Base-by-base conservation (phyloP, 441 rosid species). In the Populus hybrid region DNA sequence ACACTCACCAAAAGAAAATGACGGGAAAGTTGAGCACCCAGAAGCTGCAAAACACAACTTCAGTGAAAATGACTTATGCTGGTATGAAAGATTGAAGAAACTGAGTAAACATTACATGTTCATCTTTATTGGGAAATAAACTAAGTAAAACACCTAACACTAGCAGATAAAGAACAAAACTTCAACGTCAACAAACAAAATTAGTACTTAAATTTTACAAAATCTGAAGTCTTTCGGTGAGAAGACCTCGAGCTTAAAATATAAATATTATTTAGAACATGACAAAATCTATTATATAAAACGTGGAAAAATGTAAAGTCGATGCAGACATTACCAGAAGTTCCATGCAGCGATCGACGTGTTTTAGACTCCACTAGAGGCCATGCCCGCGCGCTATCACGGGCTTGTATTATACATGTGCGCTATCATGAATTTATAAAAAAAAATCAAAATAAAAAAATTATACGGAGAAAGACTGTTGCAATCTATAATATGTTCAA, bases 1-100 rank as follows among this genome's bases (percentile, higher is more conserved):
- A 12, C 30, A 67, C 32, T 50, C 72, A 67, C 42, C 53, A n/a
- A n/a, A 5, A 57, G 21, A 18, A 66, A 30, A 23, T 65, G 69
- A 23, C 8, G 1, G 34, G 7, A 40, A 63, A 65, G 6, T 19
- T 26, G 24, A 75, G 64, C 19, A 66, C 35, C 61, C 3, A 46
- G 42, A 75, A 75, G 71, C 42, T 75, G 38, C 77, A 67, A 18
- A 32, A 66, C 69, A 11, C n/a, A 74, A 38, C 67, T 26, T 38
- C 38, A 42, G 26, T 40, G 77, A 65, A 35, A 74, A 40, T 21
- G 73, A 53, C 67, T 34, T 11, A 6, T 53, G 57, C 23, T 38
- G 35, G 35, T 23, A 50, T 50, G 67, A 76, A 75, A 75, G 30
- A 65, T 12, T 42, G 30, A 53, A 34, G 21, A 50, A 76, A 21